Evolutionary conservation across 495 filamentous ascomycete genomes (phyloP).

Genomic region (Aspergillus baeticus): DNA sequence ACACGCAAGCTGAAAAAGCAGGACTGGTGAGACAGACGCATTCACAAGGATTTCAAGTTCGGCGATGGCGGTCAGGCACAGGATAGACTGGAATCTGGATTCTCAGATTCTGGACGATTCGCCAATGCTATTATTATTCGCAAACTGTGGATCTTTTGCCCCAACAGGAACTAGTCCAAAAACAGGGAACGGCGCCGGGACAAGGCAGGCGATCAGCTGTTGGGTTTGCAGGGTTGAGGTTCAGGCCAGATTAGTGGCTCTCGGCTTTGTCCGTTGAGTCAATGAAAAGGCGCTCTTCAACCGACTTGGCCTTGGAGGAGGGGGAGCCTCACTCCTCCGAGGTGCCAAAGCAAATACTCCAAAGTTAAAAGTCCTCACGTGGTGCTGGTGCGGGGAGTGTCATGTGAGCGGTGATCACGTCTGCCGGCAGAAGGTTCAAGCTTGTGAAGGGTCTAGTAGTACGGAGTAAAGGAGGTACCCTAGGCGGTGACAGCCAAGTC

Average conservation of each 20-base stretch:
- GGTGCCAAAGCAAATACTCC: too few species aligned
- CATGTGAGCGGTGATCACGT: constrained; percentile 15
- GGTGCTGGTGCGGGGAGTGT: constrained; percentile 1
- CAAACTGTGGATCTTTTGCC: constrained; percentile 22
- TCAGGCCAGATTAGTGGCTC: constrained; percentile 3
- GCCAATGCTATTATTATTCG: neutral
- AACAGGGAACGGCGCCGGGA: neutral
- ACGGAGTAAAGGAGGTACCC: too few species aligned
- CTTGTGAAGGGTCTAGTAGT: too few species aligned
- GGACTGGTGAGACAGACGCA: constrained; percentile 18
- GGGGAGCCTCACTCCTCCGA: too few species aligned
- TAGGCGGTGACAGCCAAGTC: too few species aligned
- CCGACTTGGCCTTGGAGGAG: too few species aligned
- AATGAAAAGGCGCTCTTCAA: neutral
- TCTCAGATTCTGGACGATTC: neutral
- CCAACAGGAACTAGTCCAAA: constrained; percentile 8
- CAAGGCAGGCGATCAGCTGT: constrained; percentile 5
- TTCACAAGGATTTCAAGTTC: constrained; percentile 11
- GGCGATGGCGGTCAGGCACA: neutral
- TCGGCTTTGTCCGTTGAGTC: neutral
- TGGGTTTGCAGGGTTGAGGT: constrained; percentile 1
- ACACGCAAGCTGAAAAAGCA: constrained; percentile 12
- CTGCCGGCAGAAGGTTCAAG: too few species aligned
- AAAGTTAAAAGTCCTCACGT: neutral
- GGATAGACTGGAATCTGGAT: neutral